Base-by-base conservation (phyloP, 2,329 filamentous ascomycete genomes). In the Colletotrichum viniferum region DNA sequence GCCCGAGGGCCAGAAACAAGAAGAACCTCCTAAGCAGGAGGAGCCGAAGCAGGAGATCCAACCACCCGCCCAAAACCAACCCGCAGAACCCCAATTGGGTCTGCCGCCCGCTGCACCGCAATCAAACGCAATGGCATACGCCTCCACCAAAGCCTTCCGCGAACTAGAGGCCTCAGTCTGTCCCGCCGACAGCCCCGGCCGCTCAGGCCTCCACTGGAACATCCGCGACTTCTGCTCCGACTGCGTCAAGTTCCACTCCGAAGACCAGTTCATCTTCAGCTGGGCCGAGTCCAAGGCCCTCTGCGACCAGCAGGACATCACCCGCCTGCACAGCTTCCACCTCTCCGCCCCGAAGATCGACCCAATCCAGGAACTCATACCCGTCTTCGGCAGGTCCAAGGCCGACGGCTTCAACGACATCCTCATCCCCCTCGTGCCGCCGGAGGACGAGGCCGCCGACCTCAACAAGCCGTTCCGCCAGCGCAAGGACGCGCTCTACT, bases 241-340 rank as follows among this genome's bases (percentile, higher is more conserved):
- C 4, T 96, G 94, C 81, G 86, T 88, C 3, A 84, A 86, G 8
- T 89, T 90, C 1, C 94, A 96, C 79, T 94, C 94, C 0, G 85
- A 90, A 21, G 92, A 91, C 4, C 91, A 92, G 26, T 94, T 95
- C 79, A 84, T 95, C 7, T 85, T 87, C 6, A 88, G 94, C 78
- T 96, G 94, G 92, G 86, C 88, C 2, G 81, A 88, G 10, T 91
- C 93, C 7, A 88, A 92, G 7, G 90, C 95, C 62, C 88, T 93
- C 32, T 97, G 95, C 81, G 90, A 94, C 75, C 95, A 97, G 80
- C 93, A 95, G 1, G 95, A 97, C 77, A 86, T 96, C 36, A 90
- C 91, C 32, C 88, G 92, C 76, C 87, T 96, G 2, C 94, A 96
- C 79, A 93, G 94, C 56, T 92, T 96, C 80, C 92, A 94, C 81